These are phyloP conservation scores for Chaetomidium leptoderma DNA, from an alignment of 495 filamentous ascomycete species.

Conservation along the genomic window DNA sequence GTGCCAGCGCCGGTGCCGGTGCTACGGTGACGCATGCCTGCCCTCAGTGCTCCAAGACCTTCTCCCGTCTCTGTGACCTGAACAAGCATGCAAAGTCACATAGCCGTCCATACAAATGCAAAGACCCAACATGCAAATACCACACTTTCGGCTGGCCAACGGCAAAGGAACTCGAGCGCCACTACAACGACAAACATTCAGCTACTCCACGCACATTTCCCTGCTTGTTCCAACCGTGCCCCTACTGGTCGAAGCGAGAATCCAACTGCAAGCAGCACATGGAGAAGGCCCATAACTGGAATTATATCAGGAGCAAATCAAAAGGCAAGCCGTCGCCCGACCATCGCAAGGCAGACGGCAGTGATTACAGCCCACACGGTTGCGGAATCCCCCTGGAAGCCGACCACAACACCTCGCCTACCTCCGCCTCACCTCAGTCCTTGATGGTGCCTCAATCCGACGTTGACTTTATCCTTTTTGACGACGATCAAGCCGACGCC, in stretches of 20 bases:
- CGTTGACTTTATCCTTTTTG: constrained; percentile 27
- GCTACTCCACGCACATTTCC: constrained; percentile 62
- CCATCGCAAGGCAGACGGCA: constrained; percentile 8
- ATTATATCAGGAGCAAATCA: constrained; percentile 82
- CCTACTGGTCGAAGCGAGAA: constrained; percentile 88
- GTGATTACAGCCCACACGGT: neutral
- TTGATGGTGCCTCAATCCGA: neutral
- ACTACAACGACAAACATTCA: constrained; percentile 92
- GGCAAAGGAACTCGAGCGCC: constrained; percentile 91
- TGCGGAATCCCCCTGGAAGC: neutral
- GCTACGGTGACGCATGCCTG: constrained; percentile 21
- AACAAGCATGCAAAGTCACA: constrained; percentile 97
- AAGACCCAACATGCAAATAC: constrained; percentile 72
- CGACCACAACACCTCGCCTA: neutral
- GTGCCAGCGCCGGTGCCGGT: neutral
- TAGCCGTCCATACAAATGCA: constrained; percentile 89
- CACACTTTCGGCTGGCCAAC: constrained; percentile 83
- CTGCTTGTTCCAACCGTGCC: constrained; percentile 76
- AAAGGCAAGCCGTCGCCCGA: constrained; percentile 48
- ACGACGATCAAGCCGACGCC: constrained; percentile 17
- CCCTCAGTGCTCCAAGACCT: constrained; percentile 68
- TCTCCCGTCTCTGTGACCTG: constrained; percentile 83
- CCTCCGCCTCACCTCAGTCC: constrained; percentile 8
- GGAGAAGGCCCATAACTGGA: constrained; percentile 92
- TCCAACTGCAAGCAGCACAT: constrained; percentile 99